Percentiles rank a stretch among this genome's conserved stretches.
Evolutionary conservation across 208 protist genomes (phyloP).

Genomic region (Acanthamoeba lenticulata): DNA sequence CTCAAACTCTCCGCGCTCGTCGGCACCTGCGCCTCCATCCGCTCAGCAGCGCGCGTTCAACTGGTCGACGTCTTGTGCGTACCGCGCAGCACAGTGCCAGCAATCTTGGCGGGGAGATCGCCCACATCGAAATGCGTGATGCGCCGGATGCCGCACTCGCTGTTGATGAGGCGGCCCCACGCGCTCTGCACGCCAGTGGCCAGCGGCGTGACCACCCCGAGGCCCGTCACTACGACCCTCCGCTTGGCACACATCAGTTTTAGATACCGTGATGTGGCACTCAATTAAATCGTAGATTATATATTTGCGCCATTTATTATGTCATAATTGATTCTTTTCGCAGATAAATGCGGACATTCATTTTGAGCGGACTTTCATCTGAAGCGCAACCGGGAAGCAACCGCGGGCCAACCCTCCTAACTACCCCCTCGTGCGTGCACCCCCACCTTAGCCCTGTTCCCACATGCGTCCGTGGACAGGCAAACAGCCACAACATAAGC

Average conservation of each 20-base stretch:
- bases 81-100: neutral
- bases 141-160: conserved; percentile 83
- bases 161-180: conserved; percentile 89
- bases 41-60: neutral
- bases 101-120: conserved; percentile 39
- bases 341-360: no score
- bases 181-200: conserved; percentile 86
- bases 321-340: no score
- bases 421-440: no score
- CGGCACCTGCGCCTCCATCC: neutral
- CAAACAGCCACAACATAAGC: no score
- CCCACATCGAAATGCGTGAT: conserved; percentile 34
- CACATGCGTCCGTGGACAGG: no score
- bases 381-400: no score
- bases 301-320: neutral
- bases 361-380: no score
- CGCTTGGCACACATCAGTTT: conserved; percentile 40
- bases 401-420: no score
- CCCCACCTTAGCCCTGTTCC: no score
- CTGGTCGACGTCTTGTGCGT: neutral
- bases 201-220: conserved; percentile 95
- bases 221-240: conserved; percentile 95
- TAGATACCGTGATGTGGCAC: neutral
- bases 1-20: conserved; percentile 50
- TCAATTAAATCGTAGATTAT: neutral